These are phyloP conservation scores for Phoma herbarum DNA, from an alignment of 2,329 filamentous ascomycete species.

Conservation along the genomic window DNA sequence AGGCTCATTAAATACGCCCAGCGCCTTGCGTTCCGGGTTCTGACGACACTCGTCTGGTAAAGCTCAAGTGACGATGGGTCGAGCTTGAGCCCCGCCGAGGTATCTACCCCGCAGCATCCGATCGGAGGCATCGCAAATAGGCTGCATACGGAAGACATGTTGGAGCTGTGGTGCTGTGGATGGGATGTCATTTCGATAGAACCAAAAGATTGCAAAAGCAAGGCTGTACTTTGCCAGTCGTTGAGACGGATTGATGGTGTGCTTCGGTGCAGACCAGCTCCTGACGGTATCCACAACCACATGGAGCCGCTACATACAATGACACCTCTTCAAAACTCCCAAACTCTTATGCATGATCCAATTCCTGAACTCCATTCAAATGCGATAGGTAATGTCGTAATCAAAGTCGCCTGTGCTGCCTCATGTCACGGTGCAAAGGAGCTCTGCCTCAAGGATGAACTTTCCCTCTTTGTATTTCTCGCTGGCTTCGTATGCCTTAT, in stretches of 20 bases:
- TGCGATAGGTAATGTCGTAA: slow-evolving; percentile 22
- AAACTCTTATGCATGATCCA: slow-evolving; percentile 15
- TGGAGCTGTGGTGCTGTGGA: neutral
- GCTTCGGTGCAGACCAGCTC: neutral
- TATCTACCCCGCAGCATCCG: slow-evolving; percentile 32
- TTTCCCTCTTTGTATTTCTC: slow-evolving; percentile 99
- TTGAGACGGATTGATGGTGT: neutral
- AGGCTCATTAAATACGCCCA: slow-evolving; percentile 23
- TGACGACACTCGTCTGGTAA: slow-evolving; percentile 21
- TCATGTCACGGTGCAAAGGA: slow-evolving; percentile 78
- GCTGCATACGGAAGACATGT: slow-evolving; percentile 15
- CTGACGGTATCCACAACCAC: neutral
- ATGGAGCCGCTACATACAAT: slow-evolving; percentile 7
- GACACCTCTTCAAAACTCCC: slow-evolving; percentile 1
- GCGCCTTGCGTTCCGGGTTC: slow-evolving; percentile 15
- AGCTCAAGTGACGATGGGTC: slow-evolving; percentile 24
- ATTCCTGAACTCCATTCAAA: slow-evolving; percentile 35
- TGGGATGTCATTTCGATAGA: neutral
- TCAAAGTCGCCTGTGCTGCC: neutral
- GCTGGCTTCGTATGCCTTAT: slow-evolving; percentile 88
- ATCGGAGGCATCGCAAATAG: slow-evolving; percentile 16
- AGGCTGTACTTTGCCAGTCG: neutral
- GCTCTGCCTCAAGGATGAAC: slow-evolving; percentile 92
- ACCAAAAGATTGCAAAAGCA: neutral
- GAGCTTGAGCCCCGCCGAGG: slow-evolving; percentile 38